Base-by-base conservation (phyloP, 1,284 basidiomycete species). In the Pseudozyma tsukubaensis region DNA sequence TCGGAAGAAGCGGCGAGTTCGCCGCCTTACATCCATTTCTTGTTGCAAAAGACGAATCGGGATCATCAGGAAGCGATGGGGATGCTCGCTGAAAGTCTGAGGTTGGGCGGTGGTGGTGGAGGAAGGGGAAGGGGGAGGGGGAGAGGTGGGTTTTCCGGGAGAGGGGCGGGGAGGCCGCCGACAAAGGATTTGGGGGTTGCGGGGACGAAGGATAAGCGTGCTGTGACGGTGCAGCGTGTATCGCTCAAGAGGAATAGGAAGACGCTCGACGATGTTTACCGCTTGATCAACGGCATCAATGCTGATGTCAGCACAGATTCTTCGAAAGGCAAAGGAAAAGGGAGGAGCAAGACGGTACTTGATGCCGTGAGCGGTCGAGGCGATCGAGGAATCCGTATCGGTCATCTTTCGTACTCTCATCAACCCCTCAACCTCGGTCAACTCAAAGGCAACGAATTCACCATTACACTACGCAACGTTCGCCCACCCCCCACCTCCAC, bases 171-270 rank as follows among this genome's bases (percentile, higher is more conserved):
- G 3, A 51, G 74, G 43, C 52, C 67, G 10, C 61, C 62, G 11
- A 74, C 72, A 4, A 77, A 75, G 49, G 93, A 96, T 77, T 87
- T 99, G 4, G 89, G 91, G 16, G 92, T 96, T 13, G 94, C 94
- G 6, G 97, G 97, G 0, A 99, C 97, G 3, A 99, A 99, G 84
- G 97, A 99, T 86, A 99, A 98, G 85, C 91, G 97, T 44, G 96
- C 94, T 0, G 93, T 98, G 6, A 99, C 96, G 0, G 91, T 94
- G 1, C 97, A 99, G 84, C 89, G 94, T 0, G 94, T 98, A 12
- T 92, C 93, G 8, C 85, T 98, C 14, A 90, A 90, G 62, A 88
- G 97, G 14, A 90, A 91, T 18, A 89, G 89, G 56, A 91, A 92
- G 84, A 92, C 90, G 0, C 88, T 95, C 1, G 91, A 92, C 66